These are phyloP conservation scores for Suillus luteus DNA, from an alignment of 768 basidiomycete species.

Conservation along the genomic window DNA sequence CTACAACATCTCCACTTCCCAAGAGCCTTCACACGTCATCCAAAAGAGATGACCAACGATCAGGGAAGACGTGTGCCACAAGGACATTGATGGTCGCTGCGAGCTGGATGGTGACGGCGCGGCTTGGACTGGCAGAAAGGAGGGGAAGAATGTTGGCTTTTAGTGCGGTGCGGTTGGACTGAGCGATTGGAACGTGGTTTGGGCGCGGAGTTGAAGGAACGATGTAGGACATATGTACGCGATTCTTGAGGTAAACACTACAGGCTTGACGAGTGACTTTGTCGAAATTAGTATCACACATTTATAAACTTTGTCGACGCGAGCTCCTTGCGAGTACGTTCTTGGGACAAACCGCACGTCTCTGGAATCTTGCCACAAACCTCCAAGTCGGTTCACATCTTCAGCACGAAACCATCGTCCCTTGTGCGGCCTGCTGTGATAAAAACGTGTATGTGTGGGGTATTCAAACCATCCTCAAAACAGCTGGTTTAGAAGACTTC, in stretches of 20 bases:
- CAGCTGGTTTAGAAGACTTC: not conserved
- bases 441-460: not conserved
- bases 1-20: slow-evolving; percentile 56
- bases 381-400: not conserved
- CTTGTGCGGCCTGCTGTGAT: not conserved
- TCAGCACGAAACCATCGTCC: not conserved
- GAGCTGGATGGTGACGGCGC: slow-evolving; percentile 74
- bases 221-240: slow-evolving; percentile 68
- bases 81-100: slow-evolving; percentile 72
- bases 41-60: slow-evolving; percentile 68
- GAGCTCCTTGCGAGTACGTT: too few species aligned
- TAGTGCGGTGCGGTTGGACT: slow-evolving; percentile 73
- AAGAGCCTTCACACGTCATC: slow-evolving; percentile 67
- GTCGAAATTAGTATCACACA: too few species aligned
- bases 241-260: slow-evolving; percentile 89
- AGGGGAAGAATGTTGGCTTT: slow-evolving; percentile 71
- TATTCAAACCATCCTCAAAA: not conserved
- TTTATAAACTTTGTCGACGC: too few species aligned
- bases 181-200: slow-evolving; percentile 62
- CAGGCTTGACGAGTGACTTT: slow-evolving; percentile 85
- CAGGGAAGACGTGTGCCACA: slow-evolving; percentile 77
- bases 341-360: not conserved
- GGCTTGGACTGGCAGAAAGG: slow-evolving; percentile 62
- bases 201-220: slow-evolving; percentile 45
- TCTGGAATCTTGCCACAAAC: not conserved